A percentile compares a stretch with the other conserved stretches of the same genome.
Evolutionary conservation across 352 stramenopile species (phyloP).

Genomic region (Phytophthora idaei): DNA sequence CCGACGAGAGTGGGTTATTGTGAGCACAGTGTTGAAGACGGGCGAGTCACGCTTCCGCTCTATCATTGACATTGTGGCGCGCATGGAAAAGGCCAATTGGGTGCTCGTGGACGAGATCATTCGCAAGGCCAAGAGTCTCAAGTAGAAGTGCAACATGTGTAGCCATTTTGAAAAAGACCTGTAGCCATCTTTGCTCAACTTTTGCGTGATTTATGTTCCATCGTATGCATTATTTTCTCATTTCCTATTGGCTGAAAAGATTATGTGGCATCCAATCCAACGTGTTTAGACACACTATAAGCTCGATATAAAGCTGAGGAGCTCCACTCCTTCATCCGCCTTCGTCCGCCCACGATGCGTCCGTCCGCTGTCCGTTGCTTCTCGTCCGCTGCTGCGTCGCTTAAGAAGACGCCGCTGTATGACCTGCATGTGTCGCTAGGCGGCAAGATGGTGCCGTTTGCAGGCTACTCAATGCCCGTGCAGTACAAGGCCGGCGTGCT

Average conservation of each 20-base stretch:
- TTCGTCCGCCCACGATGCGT: constrained; percentile 15
- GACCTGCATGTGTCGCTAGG: constrained; percentile 77
- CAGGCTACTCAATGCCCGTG: constrained; percentile 97
- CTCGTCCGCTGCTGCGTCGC: constrained; percentile 29
- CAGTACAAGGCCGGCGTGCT: constrained; percentile 96
- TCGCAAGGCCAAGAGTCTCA: constrained; percentile 70
- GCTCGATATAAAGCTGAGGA: background rate
- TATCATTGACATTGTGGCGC: constrained; percentile 67
- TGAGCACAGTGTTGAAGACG: constrained; percentile 64
- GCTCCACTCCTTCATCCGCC: constrained; percentile 15
- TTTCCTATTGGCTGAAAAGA: background rate
- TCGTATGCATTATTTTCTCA: background rate
- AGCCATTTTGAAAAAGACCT: constrained; percentile 12
- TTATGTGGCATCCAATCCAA: constrained; percentile 3
- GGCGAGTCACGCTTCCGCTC: constrained; percentile 73
- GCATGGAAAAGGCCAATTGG: constrained; percentile 71
- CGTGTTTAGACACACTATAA: background rate
- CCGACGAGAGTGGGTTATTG: constrained; percentile 74
- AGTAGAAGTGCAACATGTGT: constrained; percentile 22
- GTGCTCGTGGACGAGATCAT: constrained; percentile 72
- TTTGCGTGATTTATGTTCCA: background rate
- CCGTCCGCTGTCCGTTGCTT: constrained; percentile 25
- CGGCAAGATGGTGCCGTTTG: constrained; percentile 95
- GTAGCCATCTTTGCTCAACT: constrained; percentile 11
- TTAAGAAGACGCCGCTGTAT: constrained; percentile 84